Base-by-base conservation (phyloP, 73 alveolate species). In the Tetrahymena thermophila region DNA sequence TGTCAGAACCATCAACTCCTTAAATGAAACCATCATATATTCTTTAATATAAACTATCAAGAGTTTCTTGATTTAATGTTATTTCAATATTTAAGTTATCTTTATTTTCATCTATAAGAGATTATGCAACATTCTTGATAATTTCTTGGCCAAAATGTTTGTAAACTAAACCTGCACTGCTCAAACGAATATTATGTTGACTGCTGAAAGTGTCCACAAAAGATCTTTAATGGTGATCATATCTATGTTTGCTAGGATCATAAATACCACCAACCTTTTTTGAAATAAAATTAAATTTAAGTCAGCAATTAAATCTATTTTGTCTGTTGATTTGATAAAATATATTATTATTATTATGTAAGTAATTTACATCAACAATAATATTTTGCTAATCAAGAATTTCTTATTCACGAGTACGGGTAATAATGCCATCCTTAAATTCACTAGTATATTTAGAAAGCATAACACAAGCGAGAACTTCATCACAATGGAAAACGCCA, bases 1-100 rank as follows among this genome's bases (percentile, higher is more conserved):
- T 98, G 97, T 98, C 99, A 34, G 95, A 94, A n/a, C 99, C 99
- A 97, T 98, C 99, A 19, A 98, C 97, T 40, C 97, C 98, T 94
- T 85, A 44, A 0, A 98, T 96, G 71, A 98, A 97, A 31, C 96
- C 96, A 42, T 89, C 84, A 96, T 98, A 98, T 28, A 98, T 85
- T 71, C 97, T 95, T 85, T 44, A 85, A 71, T 96, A 95, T 21
- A 98, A 58, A 34, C 94, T 71, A 23, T 96, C 96, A 17, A 98
- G 93, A 35, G 94, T 94, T 42, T 96, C 96, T 40, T 96, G 85
- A 96, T 97, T 94, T 34, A 94, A 43, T 83, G 35, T 14, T 37
- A 28, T 40, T 94, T 85, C 96, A 42, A 94, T 40, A 6, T 85
- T 43, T 11, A 84, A n/a, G 43, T 89, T 94, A 17, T 40, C 25